Evolutionary conservation across 352 stramenopile genomes (phyloP), one percentile per base, ranked within the genome.

Genomic region (Hyaloperonospora brassicae): DNA sequence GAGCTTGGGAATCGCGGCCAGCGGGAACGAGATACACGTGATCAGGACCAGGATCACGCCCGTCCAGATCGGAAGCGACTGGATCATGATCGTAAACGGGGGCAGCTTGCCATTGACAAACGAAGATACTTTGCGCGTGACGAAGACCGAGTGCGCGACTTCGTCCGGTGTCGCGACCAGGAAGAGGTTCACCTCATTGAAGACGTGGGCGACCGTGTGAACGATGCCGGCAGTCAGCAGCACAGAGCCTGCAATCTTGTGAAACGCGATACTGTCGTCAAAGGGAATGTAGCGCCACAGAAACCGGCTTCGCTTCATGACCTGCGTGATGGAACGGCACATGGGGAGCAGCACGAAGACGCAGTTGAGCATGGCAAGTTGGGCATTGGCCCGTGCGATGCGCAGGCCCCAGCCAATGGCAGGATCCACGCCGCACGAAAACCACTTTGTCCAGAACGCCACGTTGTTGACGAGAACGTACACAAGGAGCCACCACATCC

Each of bases 211-310:
- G 14, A 62, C 17, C 11, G 79, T 87, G 56, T 92, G 81, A 44
- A 84, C 65, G 45, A 88, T 60, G 5, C 72, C 76, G 3, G 76
- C 68, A 30, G 47, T 75, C 2, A 92, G 68, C 31, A 83, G 53
- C 40, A 81, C 70, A n/a, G 50, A 76, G 50, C 81, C 81, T 1
- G 72, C 68, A 47, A 92, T 77, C 57, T 86, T 89, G 68, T 92
- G 81, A 57, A 86, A 86, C 17, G 78, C 72, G 42, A 92, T 87
- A 61, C 84, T 70, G 53, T 89, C 76, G 43, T 89, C 81, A 27
- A 92, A 87, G 9, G 82, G 82, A 30, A 90, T 86, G 59, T 83
- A 85, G 47, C 72, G 66, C 77, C 76, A 89, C 31, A 87, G 31
- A 8, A 88, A 59, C 0, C 60, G 62, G 30, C 70, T 85, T 34